Evolutionary conservation across 2,329 filamentous ascomycete genomes (phyloP), one percentile per base, ranked within the genome.

Genomic region (Uncinocarpus reesii): DNA sequence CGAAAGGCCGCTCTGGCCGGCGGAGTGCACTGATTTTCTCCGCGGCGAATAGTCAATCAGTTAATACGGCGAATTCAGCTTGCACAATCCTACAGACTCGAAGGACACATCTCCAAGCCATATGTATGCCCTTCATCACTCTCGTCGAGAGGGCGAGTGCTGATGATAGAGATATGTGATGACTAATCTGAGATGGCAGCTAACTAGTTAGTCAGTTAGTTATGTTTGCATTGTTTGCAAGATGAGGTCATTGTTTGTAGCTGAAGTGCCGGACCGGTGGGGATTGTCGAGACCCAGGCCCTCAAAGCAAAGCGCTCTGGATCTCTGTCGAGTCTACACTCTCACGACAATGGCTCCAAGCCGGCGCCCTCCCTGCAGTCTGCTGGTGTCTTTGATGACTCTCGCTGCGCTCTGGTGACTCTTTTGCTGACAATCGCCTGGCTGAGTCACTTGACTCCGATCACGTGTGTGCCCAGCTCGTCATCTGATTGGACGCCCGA

Each of bases 361-460:
- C 26, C 7, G 7, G 26, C 7, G 26, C 26, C 26, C 32, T 35
- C n/a, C n/a, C n/a, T n/a, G n/a, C n/a, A n/a, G n/a, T n/a, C n/a
- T n/a, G n/a, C n/a, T n/a, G n/a, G n/a, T n/a, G n/a, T n/a, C 10
- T 21, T 23, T 37, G 20, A 37, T 10, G 11, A 4, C 20, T 23
- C n/a, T 36, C 35, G 35, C n/a, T 13, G 8, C 11, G 5, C 13
- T 23, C 11, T 37, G 35, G 7, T 13, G 35, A 20, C 26, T 29
- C 20, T 13, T 23, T 63, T 63, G 63, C 13, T 5, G 16, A 28
- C 24, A 42, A 11, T 20, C 15, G 10, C 13, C 8, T 23, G 20
- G 21, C n/a, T n/a, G 7, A 20, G 45, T 47, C 45, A 47, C 45
- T 47, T 35, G 45, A 47, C 36, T 7, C 13, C 3, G 26, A 34